Base-by-base conservation (phyloP, 1,139 yeast species). In the Pichia sp. region DNA sequence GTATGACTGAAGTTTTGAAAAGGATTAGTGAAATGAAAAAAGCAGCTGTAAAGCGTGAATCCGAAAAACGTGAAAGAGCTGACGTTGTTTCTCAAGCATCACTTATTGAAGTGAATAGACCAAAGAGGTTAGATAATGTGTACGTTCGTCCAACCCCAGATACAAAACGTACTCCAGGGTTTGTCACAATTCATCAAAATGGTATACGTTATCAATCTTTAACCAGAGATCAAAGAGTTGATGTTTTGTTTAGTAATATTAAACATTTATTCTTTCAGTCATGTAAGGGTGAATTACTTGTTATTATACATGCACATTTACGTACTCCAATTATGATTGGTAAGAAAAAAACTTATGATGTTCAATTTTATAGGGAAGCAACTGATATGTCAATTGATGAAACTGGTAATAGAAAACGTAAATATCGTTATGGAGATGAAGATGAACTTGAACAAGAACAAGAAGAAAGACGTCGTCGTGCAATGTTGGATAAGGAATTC, bases 371-470 rank as follows among this genome's bases (percentile, higher is more conserved):
- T 70, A 78, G 97, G 58, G 99, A 92, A 67, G 97, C 97, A 11
- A 82, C 95, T 45, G 99, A 92, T 65, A 86, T 90, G 76, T 85
- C 96, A 3, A 89, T 88, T 61, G 99, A 92, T 68, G 99, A 92
- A 69, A 92, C 99, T 36, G 96, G 97, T 53, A 95, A 95, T 53
- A 79, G 95, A 55, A 87, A 89, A 73, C 74, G 86, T 67, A 83
- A 85, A 57, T 78, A 83, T 59, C 87, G 96, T 64, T 92, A 92
- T 63, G 99, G 98, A 48, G 99, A 92, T 65, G 98, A 92, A 68
- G 98, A 92, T 67, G 99, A 92, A 70, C 74, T 94, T 57, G 98
- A 94, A 69, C 97, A 92, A 67, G 99, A 94, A 70, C 97, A 92
- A 69, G 97, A 92, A 68, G 99, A 92, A 70, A 83, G 97, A 70